Percentiles rank a stretch among this genome's conserved stretches.
Evolutionary conservation across 2,329 filamentous ascomycete species (phyloP).

Genomic region (Paramyrothecium sp.): DNA sequence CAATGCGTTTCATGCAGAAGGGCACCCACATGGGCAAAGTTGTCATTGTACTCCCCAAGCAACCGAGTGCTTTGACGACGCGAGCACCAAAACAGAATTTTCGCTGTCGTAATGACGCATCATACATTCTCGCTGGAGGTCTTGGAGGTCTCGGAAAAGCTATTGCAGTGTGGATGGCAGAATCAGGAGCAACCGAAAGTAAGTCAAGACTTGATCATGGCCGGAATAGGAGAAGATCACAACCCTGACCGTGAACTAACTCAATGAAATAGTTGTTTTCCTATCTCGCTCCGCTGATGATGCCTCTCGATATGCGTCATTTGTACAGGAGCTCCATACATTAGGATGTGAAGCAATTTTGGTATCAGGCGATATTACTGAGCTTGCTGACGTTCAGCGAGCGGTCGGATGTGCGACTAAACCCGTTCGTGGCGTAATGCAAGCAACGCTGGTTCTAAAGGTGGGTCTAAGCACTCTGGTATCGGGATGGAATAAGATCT

Average conservation of each 20-base stretch:
- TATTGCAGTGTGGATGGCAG: slow-evolving; percentile 20
- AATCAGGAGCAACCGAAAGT: too few species aligned
- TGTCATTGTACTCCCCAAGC: background rate
- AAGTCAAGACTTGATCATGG: slow-evolving; percentile 20
- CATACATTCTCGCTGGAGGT: slow-evolving; percentile 24
- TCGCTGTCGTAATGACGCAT: background rate
- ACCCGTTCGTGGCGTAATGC: background rate
- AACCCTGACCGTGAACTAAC: slow-evolving; percentile 20
- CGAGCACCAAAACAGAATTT: background rate
- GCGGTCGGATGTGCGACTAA: background rate
- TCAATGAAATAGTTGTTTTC: too few species aligned
- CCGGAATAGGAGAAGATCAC: too few species aligned
- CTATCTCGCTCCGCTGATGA: too few species aligned
- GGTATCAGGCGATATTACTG: background rate
- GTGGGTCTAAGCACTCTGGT: slow-evolving; percentile 32
- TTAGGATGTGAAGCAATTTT: background rate
- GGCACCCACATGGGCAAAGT: slow-evolving; percentile 1
- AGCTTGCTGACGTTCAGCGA: background rate
- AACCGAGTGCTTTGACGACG: background rate
- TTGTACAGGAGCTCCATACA: background rate
- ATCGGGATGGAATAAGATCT: too few species aligned
- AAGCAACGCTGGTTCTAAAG: background rate
- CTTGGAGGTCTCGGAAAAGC: slow-evolving; percentile 6
- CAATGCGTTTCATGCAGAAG: background rate
- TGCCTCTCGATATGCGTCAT: too few species aligned